Evolutionary conservation across 148 eudicot genomes (phyloP), one percentile per base, ranked within the genome.

Genomic region (Tetragonia tetragonoides): DNA sequence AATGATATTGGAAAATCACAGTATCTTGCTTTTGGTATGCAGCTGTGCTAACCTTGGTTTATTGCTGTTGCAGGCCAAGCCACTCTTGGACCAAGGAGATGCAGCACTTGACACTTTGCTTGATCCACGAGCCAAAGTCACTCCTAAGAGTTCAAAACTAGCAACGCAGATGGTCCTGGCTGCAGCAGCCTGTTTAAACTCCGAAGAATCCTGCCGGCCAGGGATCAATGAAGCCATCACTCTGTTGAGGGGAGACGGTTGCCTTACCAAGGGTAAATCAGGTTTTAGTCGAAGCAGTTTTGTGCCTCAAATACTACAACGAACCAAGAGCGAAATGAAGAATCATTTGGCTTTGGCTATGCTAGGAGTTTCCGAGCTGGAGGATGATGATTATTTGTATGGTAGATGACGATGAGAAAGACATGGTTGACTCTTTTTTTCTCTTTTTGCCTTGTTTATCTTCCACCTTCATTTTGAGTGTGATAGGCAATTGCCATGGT

Each of bases 321-420:
- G 77, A 77, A 85, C 91, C 44, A 88, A 77, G 66, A 88, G 88
- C 18, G 93, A 91, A 80, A 87, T 90, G 84, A 93, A 80, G 72
- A 83, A 84, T 80, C 98, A 95, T 82, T 81, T 95, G 70, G 93
- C 98, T 42, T 42, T 95, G 82, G 99, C 99, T 21, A 93, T 95
- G 99, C 87, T 93, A 6, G 97, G 97, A 51, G 97, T 87, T 75
- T 81, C 95, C 3, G 97, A 95, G 15, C 77, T 88, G 39, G 99
- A 95, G 12, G 93, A 91, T 37, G 89, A 86, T 18, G 89, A 91
- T 83, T 85, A 83, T 83, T 70, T 88, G 23, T 85, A 85, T 68
- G 79, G 83, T 81, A 86, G 94, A 72, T 91, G 93, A 92, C 77
- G 18, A 53, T 12, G 15, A 8, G 6, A 34, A 66, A 54, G n/a